Evolutionary conservation across 192 early-diverging fungal genomes (phyloP).

Genomic region (Coemansia erecta): DNA sequence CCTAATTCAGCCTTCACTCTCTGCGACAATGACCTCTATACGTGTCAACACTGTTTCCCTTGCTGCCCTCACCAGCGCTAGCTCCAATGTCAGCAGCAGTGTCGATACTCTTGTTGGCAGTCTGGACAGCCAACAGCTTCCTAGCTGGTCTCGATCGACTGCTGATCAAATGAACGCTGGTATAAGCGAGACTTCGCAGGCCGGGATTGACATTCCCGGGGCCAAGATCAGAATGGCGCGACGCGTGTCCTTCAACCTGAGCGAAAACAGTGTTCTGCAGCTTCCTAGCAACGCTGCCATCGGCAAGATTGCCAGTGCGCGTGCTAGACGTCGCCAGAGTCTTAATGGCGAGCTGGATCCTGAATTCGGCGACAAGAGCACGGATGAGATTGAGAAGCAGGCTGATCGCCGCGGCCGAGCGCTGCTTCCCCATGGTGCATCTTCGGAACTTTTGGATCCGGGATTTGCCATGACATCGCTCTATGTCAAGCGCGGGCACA

Average conservation of each 20-base stretch:
- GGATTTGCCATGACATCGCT: conserved; percentile 48
- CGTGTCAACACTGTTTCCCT: conserved; percentile 43
- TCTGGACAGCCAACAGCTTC: no score
- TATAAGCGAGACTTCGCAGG: neutral
- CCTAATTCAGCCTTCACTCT: neutral
- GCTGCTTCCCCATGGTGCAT: conserved; percentile 47
- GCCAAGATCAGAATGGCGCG: conserved; percentile 19
- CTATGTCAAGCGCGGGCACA: conserved; percentile 49
- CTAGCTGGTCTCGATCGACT: conserved; percentile 1
- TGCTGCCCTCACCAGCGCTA: conserved; percentile 15
- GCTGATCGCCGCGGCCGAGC: conserved; percentile 33
- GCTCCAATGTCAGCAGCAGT: neutral
- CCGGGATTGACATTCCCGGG: conserved; percentile 17
- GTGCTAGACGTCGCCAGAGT: conserved; percentile 18
- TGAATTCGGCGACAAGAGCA: conserved; percentile 5
- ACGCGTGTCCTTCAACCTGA: conserved; percentile 51
- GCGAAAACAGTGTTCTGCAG: conserved; percentile 39
- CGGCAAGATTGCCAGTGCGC: conserved; percentile 40
- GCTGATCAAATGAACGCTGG: neutral
- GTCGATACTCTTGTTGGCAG: neutral
- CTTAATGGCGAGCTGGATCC: conserved; percentile 11
- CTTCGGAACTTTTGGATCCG: conserved; percentile 36
- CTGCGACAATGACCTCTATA: conserved; percentile 51
- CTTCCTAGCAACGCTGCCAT: conserved; percentile 49
- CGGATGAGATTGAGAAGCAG: conserved; percentile 23